Evolutionary conservation across 768 basidiomycete genomes (phyloP).

Genomic region (Leccinum subgranulosum): DNA sequence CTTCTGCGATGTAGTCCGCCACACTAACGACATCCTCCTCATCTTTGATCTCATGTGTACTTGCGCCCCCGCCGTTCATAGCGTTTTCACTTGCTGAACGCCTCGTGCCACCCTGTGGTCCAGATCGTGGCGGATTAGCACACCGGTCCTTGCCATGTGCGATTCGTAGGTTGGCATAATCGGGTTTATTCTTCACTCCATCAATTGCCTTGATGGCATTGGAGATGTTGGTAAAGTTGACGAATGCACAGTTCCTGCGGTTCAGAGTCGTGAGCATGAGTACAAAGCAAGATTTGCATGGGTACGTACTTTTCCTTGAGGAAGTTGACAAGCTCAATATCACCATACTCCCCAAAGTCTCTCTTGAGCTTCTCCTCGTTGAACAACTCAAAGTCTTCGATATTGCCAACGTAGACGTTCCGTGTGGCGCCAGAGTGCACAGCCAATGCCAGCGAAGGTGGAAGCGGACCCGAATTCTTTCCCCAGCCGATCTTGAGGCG

Average conservation of each 20-base stretch:
- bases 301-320: conserved; percentile 82
- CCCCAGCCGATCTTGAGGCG: conserved; percentile 98
- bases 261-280: not conserved
- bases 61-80: conserved; percentile 10
- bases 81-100: conserved; percentile 45
- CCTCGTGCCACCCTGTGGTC: conserved; percentile 66
- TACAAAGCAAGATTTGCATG: conserved; percentile 25
- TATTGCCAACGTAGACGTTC: conserved; percentile 94
- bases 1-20: conserved; percentile 24
- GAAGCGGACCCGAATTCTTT: conserved; percentile 87
- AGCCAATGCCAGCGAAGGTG: conserved; percentile 79
- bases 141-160: conserved; percentile 96
- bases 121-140: conserved; percentile 86
- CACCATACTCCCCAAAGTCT: conserved; percentile 95
- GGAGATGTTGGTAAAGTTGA: conserved; percentile 92
- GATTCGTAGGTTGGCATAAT: conserved; percentile 86
- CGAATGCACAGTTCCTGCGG: conserved; percentile 87
- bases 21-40: conserved; percentile 24
- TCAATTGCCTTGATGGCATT: conserved; percentile 99
- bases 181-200: conserved; percentile 85
- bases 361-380: conserved; percentile 84
- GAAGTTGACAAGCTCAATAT: conserved; percentile 96
- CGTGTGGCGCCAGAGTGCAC: conserved; percentile 92
- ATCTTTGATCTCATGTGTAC: conserved; percentile 17
- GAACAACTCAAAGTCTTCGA: conserved; percentile 94